Conservation (phyloP, 352 stramenopile genomes). For the Phytophthora nicotianae region DNA sequence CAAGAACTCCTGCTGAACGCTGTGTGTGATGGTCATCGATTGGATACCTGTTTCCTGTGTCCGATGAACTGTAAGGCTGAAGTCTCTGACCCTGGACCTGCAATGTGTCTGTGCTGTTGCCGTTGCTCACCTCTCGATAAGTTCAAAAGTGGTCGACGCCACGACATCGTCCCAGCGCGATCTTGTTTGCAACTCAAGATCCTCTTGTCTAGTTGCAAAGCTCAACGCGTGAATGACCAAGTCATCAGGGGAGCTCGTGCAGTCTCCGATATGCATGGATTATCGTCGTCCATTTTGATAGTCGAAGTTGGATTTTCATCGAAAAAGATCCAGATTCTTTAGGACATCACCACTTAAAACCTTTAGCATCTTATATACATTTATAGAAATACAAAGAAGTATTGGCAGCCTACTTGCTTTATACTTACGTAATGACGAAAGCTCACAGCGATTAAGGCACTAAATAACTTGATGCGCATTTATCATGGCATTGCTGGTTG, state of each 20-base stretch:
- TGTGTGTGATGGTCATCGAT: slow-evolving; percentile 46
- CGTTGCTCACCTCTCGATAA: slow-evolving; percentile 5
- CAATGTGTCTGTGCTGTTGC: slow-evolving; percentile 3
- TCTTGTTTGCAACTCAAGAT: slow-evolving; percentile 11
- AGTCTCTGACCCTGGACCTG: background rate
- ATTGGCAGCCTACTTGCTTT: no score
- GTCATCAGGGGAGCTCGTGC: background rate
- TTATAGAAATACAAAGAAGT: background rate
- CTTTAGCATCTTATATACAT: background rate
- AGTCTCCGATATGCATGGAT: background rate
- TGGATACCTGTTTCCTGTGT: slow-evolving; percentile 4
- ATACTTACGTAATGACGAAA: no score
- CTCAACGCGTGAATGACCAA: slow-evolving; percentile 1
- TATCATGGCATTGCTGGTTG: no score
- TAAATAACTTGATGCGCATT: no score
- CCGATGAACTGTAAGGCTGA: slow-evolving; percentile 1
- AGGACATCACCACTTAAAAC: background rate
- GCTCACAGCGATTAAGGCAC: no score
- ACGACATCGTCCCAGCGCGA: slow-evolving; percentile 4
- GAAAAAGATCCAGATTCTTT: slow-evolving; percentile 23
- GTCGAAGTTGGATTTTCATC: slow-evolving; percentile 30
- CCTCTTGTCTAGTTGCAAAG: background rate
- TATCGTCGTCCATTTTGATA: slow-evolving; percentile 11
- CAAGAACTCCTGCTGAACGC: slow-evolving; percentile 42
- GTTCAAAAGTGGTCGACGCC: slow-evolving; percentile 25